Base-by-base conservation (phyloP, 345 rosid species). In the Gossypium stocksii region DNA sequence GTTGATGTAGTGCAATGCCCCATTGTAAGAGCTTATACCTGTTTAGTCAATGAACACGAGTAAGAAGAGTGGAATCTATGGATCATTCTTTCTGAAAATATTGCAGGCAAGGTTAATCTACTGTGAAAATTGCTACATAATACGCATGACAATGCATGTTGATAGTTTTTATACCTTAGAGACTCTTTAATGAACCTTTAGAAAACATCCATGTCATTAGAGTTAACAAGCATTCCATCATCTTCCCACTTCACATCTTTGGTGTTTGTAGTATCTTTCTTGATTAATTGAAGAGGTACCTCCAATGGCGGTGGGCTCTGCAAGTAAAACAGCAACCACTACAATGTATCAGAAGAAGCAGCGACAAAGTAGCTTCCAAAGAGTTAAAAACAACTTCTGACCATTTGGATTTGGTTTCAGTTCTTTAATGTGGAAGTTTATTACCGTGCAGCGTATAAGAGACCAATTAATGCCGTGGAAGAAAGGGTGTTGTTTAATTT, bases 401-500 rank as follows among this genome's bases (percentile, higher is more conserved):
- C 19, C 22, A 48, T 15, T 20, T 46, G 54, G 17, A 20, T 22
- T 34, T 14, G 34, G 66, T 22, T 29, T 45, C 25, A 6, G 20
- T 51, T 51, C 16, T 27, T 52, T 34, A 51, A 49, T 17, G 38
- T 23, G 54, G 45, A 71, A 51, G 56, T 46, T 17, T 34, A 46
- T 46, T 89, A 95, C 99, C 99, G 83, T 90, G 93, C 89, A 78
- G 52, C 98, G 96, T 12, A 93, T 88, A 22, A 95, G 93, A 78
- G 98, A 93, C 99, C 99, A 95, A 77, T 85, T 87, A 64, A 95
- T 89, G 72, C 88, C 93, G 7, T 89, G 91, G 85, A 93, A 95
- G 80, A 95, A 95, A 66, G 93, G 90, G 53, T 93, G 99, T 61
- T 91, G 88, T 78, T 93, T 95, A 79, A 95, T 90, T 81, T 95